phyloP scores from a whole-genome alignment of 257 asterid genomes.

The Scutellaria barbata region DNA sequence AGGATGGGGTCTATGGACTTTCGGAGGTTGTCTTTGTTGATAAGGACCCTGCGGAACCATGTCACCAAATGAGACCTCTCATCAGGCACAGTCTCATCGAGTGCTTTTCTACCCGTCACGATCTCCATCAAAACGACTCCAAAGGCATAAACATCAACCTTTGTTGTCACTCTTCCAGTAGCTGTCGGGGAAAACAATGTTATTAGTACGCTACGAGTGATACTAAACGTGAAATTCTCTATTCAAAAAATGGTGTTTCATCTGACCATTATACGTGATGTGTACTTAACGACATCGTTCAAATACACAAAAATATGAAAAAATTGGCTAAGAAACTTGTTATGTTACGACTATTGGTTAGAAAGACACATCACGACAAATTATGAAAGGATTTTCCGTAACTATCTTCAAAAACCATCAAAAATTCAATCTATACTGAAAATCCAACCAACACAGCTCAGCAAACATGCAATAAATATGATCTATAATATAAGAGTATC shows the following conservation, averaged over 20 bases:
- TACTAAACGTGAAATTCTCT: no score
- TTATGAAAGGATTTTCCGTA: no score
- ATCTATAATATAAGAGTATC: neutral
- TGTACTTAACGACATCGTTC: no score
- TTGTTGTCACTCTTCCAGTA: constrained; percentile 89
- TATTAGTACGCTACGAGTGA: neutral
- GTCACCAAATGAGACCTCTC: constrained; percentile 83
- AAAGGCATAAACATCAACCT: constrained; percentile 86
- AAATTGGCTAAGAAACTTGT: no score
- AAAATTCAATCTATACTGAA: neutral
- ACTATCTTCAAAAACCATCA: no score
- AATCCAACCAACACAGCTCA: neutral
- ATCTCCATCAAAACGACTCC: constrained; percentile 91
- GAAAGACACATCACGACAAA: no score
- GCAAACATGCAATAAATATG: neutral
- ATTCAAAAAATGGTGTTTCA: no score
- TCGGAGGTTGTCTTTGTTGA: constrained; percentile 67
- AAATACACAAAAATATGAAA: no score
- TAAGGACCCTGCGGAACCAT: constrained; percentile 84
- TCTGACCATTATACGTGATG: no score
- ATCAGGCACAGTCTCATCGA: constrained; percentile 77
- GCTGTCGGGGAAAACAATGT: constrained; percentile 48
- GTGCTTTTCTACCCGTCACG: constrained; percentile 76
- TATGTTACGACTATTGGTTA: no score
- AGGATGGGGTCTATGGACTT: constrained; percentile 70